A percentile compares a stretch with the other conserved stretches of the same genome.
Conservation (phyloP, 2,329 filamentous ascomycete genomes). For the Colletotrichum shisoi region DNA sequence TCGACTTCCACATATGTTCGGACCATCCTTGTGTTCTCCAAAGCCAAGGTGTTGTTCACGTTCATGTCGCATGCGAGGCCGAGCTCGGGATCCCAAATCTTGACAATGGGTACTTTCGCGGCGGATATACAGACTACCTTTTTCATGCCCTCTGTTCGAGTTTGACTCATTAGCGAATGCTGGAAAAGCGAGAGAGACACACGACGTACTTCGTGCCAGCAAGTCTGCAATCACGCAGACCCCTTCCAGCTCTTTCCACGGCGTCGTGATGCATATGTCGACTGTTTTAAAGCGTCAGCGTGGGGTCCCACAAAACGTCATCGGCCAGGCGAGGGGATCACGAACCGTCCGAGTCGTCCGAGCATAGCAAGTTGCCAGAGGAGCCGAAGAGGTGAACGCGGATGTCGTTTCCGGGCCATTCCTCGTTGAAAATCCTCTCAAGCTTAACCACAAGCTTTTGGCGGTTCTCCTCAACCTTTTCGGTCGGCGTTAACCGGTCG, state of each 20-base stretch:
- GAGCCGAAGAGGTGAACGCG: conserved; percentile 96
- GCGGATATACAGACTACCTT: conserved; percentile 93
- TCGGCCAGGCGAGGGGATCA: conserved; percentile 36
- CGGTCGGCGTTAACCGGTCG: conserved; percentile 81
- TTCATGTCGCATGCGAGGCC: conserved; percentile 95
- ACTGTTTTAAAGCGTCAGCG: conserved; percentile 64
- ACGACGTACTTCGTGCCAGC: conserved; percentile 77
- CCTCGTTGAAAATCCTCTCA: conserved; percentile 83
- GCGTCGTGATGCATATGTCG: conserved; percentile 95
- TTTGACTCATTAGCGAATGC: conserved; percentile 14
- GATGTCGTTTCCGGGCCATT: conserved; percentile 92
- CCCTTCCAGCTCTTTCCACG: conserved; percentile 84
- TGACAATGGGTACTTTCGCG: conserved; percentile 97
- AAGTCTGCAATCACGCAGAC: conserved; percentile 91
- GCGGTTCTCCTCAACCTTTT: conserved; percentile 78
- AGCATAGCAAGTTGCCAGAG: conserved; percentile 92
- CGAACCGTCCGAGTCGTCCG: conserved; percentile 93
- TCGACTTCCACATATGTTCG: conserved; percentile 96
- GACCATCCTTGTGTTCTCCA: conserved; percentile 98
- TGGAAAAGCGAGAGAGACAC: too few species aligned
- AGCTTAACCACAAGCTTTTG: conserved; percentile 83
- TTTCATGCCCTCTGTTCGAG: conserved; percentile 85
- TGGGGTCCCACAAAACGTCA: neutral
- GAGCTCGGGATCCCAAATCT: conserved; percentile 96
- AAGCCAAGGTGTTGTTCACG: conserved; percentile 92